These are phyloP conservation scores for Aspergillus awamori DNA, from an alignment of 2,329 filamentous ascomycete species.

Conservation along the genomic window DNA sequence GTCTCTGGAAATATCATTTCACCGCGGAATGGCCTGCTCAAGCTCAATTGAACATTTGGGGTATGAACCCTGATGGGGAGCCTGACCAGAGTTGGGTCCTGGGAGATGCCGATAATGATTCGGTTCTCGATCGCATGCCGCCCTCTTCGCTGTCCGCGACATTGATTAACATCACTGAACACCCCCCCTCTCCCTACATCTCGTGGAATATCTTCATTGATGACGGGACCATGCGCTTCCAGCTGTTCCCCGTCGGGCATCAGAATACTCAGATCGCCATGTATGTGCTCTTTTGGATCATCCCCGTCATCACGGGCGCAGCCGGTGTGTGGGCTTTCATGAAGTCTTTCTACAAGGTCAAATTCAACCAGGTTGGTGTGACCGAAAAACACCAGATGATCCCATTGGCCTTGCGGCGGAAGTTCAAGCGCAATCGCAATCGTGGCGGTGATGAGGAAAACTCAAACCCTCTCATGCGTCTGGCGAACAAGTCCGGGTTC, in stretches of 20 bases:
- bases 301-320: slow-evolving; percentile 55
- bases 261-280: slow-evolving; percentile 57
- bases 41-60: slow-evolving; percentile 67
- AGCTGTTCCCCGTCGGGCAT: slow-evolving; percentile 56
- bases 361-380: slow-evolving; percentile 62
- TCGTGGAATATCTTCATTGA: slow-evolving; percentile 59
- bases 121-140: slow-evolving; percentile 62
- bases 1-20: slow-evolving; percentile 61
- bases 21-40: slow-evolving; percentile 65
- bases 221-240: slow-evolving; percentile 58
- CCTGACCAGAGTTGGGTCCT: slow-evolving; percentile 62
- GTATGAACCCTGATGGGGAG: slow-evolving; percentile 63
- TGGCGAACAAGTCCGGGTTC: slow-evolving; percentile 37
- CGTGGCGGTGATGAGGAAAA: not conserved
- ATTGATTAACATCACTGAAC: slow-evolving; percentile 60
- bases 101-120: slow-evolving; percentile 65
- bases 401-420: slow-evolving; percentile 12
- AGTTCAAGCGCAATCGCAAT: slow-evolving; percentile 2
- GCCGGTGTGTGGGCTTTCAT: slow-evolving; percentile 59
- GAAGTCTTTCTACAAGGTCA: slow-evolving; percentile 64
- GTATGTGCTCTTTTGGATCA: slow-evolving; percentile 55
- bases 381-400: slow-evolving; percentile 44
- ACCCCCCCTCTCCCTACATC: slow-evolving; percentile 57
- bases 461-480: slow-evolving; percentile 33
- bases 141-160: slow-evolving; percentile 60